Base-by-base conservation (phyloP, 352 stramenopile genomes). In the Phytophthora sansomeana region DNA sequence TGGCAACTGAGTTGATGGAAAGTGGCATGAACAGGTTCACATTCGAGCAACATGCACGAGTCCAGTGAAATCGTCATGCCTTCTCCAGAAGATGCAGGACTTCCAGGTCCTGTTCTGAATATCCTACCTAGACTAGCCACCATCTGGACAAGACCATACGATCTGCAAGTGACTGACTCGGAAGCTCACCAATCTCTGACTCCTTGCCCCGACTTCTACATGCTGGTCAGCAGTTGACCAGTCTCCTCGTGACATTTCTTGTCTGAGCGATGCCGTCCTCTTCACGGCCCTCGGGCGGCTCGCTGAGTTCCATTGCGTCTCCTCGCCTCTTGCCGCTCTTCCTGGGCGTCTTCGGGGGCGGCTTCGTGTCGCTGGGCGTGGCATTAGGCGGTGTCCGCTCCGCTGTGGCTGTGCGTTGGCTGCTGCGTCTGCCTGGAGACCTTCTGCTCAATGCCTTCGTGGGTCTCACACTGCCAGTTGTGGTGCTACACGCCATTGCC, bases 371-470 rank as follows among this genome's bases (percentile, higher is more conserved):
- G 43, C 50, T 89, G 14, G 77, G 62, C 24, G 65, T 80, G 26
- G 58, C 83, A 50, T 63, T 92, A 16, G 69, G 75, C 8, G 74
- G 63, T 0, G 52, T 77, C 5, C 54, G 61, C 33, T 53, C 54
- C 6, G 10, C 74, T 70, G 50, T 35, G 13, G 42, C 17, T 17
- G 61, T 88, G 33, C 78, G 78, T 33, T 80, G 72, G 67, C 38
- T 85, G 41, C 68, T 90, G 21, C 69, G 49, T 0, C 33, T 67
- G 7, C 67, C 67, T 4, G 61, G 61, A 5, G 56, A 65, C 9
- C 30, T 71, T 13, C 5, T 67, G 33, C 54, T 74, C 7, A 48
- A 63, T 14, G 50, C 67, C 2, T 58, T 74, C 19, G 56, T 62
- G 39, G 50, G 35, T 19, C 30, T 74, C 32, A 63, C 43, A 7